Evolutionary conservation across 1,284 basidiomycete genomes (phyloP).

Genomic region (Gastroboletus turbinatus): DNA sequence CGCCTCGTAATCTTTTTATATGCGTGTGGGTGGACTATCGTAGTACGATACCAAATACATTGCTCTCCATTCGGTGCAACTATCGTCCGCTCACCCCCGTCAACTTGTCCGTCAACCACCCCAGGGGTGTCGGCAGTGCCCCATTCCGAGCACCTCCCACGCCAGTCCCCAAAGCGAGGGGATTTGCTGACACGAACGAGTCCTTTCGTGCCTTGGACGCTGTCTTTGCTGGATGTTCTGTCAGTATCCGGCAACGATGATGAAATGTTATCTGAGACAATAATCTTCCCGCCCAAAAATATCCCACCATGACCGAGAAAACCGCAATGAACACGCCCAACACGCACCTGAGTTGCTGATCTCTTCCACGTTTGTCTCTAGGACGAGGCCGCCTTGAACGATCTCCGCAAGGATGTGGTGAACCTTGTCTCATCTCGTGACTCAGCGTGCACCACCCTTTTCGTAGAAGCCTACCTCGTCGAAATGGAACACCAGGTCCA

Average conservation of each 20-base stretch:
- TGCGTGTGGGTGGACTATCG: background rate
- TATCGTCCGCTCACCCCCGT: constrained; percentile 48
- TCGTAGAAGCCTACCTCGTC: constrained; percentile 71
- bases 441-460: background rate
- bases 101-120: constrained; percentile 75
- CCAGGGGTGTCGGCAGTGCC: constrained; percentile 68
- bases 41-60: constrained; percentile 3
- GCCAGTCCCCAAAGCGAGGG: constrained; percentile 63
- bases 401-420: constrained; percentile 95
- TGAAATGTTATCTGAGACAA: constrained; percentile 1
- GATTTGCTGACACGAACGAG: constrained; percentile 74
- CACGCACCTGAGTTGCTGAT: constrained; percentile 74
- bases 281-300: background rate
- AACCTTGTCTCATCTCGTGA: constrained; percentile 45
- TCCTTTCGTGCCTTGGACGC: constrained; percentile 71
- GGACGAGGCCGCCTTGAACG: constrained; percentile 94
- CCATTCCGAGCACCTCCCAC: constrained; percentile 59
- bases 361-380: constrained; percentile 97
- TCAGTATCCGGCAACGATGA: constrained; percentile 12
- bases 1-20: background rate
- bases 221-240: constrained; percentile 51
- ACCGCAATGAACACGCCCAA: background rate
- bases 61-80: background rate
- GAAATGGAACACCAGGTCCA: constrained; percentile 98
- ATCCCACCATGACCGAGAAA: background rate